These are phyloP conservation scores for barley (Hordeum vulgare) DNA, from an alignment of 176 grass and related monocot genomes.

Conservation along the genomic window MorexV3_pseudomolecules_assembly NC_058520.1:523884682-523885181, in stretches of 20 bases:
- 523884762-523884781: too few relatives aligned
- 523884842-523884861: too few relatives aligned
- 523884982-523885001: neutral
- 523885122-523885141: neutral
- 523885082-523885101: conserved; percentile 18
- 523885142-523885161: neutral
- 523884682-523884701: too few relatives aligned
- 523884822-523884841: neutral
- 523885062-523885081: conserved; percentile 30
- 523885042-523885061: conserved; percentile 59
- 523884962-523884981: neutral
- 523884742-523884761: neutral
- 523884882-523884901: too few relatives aligned
- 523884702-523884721: too few relatives aligned
- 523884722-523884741: neutral
- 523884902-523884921: too few relatives aligned
- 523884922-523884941: neutral
- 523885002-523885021: neutral
- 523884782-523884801: too few relatives aligned
- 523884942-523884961: neutral
- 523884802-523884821: neutral
- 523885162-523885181: neutral
- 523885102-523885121: conserved; percentile 46
- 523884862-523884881: too few relatives aligned
- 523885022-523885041: conserved; percentile 15